phyloP scores from a whole-genome alignment of 1,284 basidiomycete species.

The Golubevia sp. region DNA sequence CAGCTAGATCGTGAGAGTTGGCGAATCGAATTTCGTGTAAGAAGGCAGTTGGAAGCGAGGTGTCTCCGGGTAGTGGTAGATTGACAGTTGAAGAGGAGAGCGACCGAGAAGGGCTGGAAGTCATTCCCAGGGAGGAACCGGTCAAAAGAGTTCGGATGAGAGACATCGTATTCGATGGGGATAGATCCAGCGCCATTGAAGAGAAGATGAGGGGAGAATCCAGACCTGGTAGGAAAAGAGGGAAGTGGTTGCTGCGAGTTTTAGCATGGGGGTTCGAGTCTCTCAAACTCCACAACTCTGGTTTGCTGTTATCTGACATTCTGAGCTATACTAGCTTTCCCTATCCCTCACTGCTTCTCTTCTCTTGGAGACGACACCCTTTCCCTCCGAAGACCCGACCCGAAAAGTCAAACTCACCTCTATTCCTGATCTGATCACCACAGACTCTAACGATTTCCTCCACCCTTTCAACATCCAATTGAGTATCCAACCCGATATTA shows the following conservation, averaged over 20 bases:
- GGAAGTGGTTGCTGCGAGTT: background rate
- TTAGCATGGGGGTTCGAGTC: background rate
- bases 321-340: background rate
- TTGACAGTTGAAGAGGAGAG: constrained; percentile 1
- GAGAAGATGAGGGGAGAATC: constrained; percentile 55
- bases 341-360: background rate
- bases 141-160: constrained; percentile 28
- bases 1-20: constrained; percentile 51
- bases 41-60: constrained; percentile 16
- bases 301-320: no score
- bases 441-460: constrained; percentile 31
- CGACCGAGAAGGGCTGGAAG: background rate
- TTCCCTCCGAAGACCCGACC: background rate
- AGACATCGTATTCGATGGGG: constrained; percentile 27
- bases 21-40: constrained; percentile 46
- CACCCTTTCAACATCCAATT: constrained; percentile 29
- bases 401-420: constrained; percentile 16
- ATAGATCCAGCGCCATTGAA: constrained; percentile 54
- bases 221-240: constrained; percentile 19
- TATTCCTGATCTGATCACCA: constrained; percentile 35
- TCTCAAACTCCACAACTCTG: no score
- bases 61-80: constrained; percentile 10
- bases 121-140: background rate
- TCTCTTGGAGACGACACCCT: background rate
- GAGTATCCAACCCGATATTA: constrained; percentile 31